These are phyloP conservation scores for Kluyveromyces dobzhanskii DNA, from an alignment of 805 yeast genomes.

Conservation along the genomic window DNA sequence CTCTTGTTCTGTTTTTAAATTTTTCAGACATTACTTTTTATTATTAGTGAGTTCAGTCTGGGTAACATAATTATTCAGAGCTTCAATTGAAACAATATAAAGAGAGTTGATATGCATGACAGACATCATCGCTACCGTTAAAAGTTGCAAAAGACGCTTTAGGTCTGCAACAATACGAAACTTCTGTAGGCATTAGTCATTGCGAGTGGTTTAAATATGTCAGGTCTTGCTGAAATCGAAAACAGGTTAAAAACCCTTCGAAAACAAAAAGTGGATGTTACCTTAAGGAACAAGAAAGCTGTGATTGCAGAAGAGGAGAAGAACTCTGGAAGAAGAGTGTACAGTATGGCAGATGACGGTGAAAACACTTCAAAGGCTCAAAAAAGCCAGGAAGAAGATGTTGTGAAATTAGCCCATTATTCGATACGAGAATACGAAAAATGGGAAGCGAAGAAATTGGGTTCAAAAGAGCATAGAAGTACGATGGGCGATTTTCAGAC, in stretches of 20 bases:
- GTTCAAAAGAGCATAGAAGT: slow-evolving; percentile 5
- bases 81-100: neutral
- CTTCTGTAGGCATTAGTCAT: too few species aligned
- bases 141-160: too few species aligned
- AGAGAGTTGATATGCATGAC: too few species aligned
- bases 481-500: slow-evolving; percentile 10
- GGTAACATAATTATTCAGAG: neutral
- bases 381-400: slow-evolving; percentile 1
- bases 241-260: slow-evolving; percentile 14
- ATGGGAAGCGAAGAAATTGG: slow-evolving; percentile 11
- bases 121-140: too few species aligned
- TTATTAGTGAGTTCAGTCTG: neutral
- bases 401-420: slow-evolving; percentile 13
- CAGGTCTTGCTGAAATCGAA: slow-evolving; percentile 10
- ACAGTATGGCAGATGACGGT: slow-evolving; percentile 15
- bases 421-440: slow-evolving; percentile 21
- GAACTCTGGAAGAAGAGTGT: slow-evolving; percentile 9
- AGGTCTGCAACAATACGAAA: too few species aligned
- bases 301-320: slow-evolving; percentile 11
- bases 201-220: neutral
- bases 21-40: slow-evolving; percentile 1
- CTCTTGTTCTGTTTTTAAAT: neutral
- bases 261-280: slow-evolving; percentile 12
- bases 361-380: neutral
- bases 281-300: slow-evolving; percentile 18